phyloP scores from a whole-genome alignment of 139 green algal species.

The Coelastrella sp. region DNA sequence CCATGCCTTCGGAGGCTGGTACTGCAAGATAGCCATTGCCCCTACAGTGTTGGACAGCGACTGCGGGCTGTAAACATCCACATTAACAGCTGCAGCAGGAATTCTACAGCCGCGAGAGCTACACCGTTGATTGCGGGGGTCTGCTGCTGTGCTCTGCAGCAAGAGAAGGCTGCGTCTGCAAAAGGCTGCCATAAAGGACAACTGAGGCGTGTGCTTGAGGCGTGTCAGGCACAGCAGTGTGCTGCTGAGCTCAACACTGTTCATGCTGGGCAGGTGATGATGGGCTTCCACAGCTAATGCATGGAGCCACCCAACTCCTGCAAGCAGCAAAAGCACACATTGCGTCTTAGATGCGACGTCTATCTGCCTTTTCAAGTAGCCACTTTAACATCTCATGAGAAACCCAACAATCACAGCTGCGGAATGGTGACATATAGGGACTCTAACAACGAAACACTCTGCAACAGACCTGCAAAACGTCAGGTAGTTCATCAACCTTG shows the following conservation, averaged over 20 bases:
- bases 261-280: slow-evolving; percentile 26
- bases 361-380: too few relatives aligned
- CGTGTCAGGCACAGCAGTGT: slow-evolving; percentile 14
- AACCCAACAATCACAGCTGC: too few relatives aligned
- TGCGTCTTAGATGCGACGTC: too few relatives aligned
- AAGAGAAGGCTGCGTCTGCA: neutral
- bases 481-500: too few relatives aligned
- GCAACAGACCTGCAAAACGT: too few relatives aligned
- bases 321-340: neutral
- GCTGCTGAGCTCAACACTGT: neutral
- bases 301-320: slow-evolving; percentile 16
- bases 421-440: too few relatives aligned
- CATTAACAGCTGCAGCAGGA: neutral
- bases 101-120: neutral
- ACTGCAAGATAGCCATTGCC: slow-evolving; percentile 31
- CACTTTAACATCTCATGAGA: too few relatives aligned
- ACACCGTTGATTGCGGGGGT: neutral
- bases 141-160: neutral
- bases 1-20: slow-evolving; percentile 21
- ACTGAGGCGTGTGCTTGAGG: neutral
- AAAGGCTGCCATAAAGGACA: neutral
- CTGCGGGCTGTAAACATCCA: slow-evolving; percentile 12
- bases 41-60: slow-evolving; percentile 12
- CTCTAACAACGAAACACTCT: too few relatives aligned
- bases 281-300: neutral